Conservation (phyloP, 1,284 basidiomycete species). For the Fomitopsis palustris region DNA sequence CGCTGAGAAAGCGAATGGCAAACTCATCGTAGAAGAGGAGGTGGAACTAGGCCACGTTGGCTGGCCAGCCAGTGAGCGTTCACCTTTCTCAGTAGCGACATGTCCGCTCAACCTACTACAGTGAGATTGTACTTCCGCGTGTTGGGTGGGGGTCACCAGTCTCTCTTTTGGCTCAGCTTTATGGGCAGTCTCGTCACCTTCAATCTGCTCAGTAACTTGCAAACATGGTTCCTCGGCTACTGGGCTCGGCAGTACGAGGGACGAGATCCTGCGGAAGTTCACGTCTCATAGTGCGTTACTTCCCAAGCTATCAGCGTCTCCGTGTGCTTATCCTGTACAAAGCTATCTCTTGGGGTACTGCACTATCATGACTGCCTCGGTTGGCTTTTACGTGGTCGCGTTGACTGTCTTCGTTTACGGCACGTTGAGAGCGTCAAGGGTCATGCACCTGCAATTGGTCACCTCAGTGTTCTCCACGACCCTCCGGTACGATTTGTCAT, state of each 20-base stretch:
- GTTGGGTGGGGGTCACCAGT: conserved; percentile 27
- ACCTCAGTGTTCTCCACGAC: conserved; percentile 50
- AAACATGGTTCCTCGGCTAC: conserved; percentile 17
- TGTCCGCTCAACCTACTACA: conserved; percentile 3
- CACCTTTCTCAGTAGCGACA: neutral
- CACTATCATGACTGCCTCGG: conserved; percentile 27
- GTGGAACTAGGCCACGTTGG: conserved; percentile 50
- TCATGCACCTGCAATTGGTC: conserved; percentile 51
- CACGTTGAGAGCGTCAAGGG: conserved; percentile 45
- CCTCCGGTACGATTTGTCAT: conserved; percentile 30
- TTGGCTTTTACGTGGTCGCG: conserved; percentile 23
- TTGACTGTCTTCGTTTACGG: conserved; percentile 34
- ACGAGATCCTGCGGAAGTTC: conserved; percentile 7
- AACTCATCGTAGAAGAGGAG: conserved; percentile 53
- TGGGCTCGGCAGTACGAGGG: conserved; percentile 25
- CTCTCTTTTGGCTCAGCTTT: conserved; percentile 33
- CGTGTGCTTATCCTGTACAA: neutral
- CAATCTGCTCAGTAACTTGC: conserved; percentile 13
- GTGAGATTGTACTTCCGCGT: conserved; percentile 28
- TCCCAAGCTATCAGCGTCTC: too few species aligned
- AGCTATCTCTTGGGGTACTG: conserved; percentile 41
- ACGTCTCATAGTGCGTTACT: conserved; percentile 19
- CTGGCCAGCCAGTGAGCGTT: conserved; percentile 27
- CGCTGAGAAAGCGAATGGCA: conserved; percentile 30
- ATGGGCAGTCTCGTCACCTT: conserved; percentile 18